Conservation (phyloP, 1,284 basidiomycete species). For the Trichosporon ovoides region DNA sequence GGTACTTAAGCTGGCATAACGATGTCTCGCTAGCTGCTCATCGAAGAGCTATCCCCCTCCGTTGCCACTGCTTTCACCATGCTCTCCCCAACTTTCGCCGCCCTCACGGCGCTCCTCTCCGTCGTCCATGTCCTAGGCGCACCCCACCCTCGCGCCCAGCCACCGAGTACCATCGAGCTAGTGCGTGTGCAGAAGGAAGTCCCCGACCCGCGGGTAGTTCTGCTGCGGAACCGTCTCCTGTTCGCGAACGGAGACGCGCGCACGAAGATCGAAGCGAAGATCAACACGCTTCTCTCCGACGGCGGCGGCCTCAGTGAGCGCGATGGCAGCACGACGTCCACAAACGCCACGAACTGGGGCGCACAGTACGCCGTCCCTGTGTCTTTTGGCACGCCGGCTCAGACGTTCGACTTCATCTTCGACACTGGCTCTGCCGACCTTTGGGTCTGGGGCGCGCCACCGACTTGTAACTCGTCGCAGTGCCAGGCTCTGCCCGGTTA, state of each 20-base stretch:
- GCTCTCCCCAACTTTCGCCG: neutral
- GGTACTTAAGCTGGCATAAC: too few species aligned
- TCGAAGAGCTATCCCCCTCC: too few species aligned
- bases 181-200: neutral
- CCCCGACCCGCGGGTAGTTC: neutral
- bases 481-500: neutral
- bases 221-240: neutral
- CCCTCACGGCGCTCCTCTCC: neutral
- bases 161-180: neutral
- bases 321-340: too few species aligned
- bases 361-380: conserved; percentile 38
- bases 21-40: too few species aligned
- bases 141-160: neutral
- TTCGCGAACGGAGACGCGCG: neutral
- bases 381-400: conserved; percentile 44
- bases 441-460: conserved; percentile 36
- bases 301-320: too few species aligned
- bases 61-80: too few species aligned
- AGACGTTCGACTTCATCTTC: conserved; percentile 55
- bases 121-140: neutral
- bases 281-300: too few species aligned
- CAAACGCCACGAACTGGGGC: conserved; percentile 25
- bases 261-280: neutral
- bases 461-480: neutral
- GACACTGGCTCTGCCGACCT: conserved; percentile 59